Base-by-base conservation (phyloP, 1,284 basidiomycete genomes). In the Coriolopsis trogii region DNA sequence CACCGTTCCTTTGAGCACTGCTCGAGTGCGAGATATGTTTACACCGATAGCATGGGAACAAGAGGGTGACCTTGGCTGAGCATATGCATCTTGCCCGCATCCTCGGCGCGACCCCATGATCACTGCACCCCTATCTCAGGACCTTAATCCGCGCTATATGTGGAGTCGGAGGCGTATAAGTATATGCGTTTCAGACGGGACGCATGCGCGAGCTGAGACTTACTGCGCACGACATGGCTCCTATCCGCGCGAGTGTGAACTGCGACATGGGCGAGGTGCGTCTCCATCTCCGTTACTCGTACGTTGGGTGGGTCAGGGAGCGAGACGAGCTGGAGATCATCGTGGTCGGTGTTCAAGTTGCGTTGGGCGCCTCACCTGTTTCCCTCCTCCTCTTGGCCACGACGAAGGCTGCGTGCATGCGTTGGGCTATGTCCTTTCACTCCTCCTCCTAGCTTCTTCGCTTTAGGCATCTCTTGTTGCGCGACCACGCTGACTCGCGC, bases 261-360 rank as follows among this genome's bases (percentile, higher is more conserved):
- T 84, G 82, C 53, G 82, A 84, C 58, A 77, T 84, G 77, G 82
- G 82, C 41, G 82, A 84, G 78, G 82, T 81, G 39, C 42, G 67
- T 50, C 3, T 1, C 26, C 5, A n/a, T 4, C 12, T 18, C 15
- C 12, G 9, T 3, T 26, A 7, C 18, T 12, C 15, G 20, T 13
- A 15, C 26, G 8, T 30, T 1, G 12, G 5, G 28, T 20, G 23
- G 15, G 23, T 28, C 12, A 24, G 10, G 21, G n/a, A n/a, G 9
- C 6, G 15, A 10, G 36, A 15, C 3, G 26, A 39, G 45, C 23
- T n/a, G 15, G 23, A 8, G 37, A 46, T 44, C 13, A 16, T 18
- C 42, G 38, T 23, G 18, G 25, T 15, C n/a, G 37, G 10, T 15
- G 42, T 31, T 3, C 30, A 31, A 31, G 30, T 31, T 8, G 7